Percentiles rank a stretch among this genome's conserved stretches.
phyloP scores from a whole-genome alignment of 768 basidiomycete genomes.

The Phlegmacium glaucopus region DNA sequence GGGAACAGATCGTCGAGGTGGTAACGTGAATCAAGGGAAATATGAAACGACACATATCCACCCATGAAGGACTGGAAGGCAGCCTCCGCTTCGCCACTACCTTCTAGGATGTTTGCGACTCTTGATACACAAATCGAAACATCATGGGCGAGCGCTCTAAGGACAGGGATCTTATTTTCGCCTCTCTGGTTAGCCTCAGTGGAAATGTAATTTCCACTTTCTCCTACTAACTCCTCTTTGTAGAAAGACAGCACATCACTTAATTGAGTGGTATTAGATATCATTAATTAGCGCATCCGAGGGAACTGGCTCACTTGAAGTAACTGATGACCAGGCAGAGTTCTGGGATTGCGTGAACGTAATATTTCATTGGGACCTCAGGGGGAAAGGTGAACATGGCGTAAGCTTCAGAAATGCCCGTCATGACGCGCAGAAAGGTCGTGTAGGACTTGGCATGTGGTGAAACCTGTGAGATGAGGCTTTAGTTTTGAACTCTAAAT shows the following conservation, averaged over 20 bases:
- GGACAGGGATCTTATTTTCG: conserved; percentile 22
- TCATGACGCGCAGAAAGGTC: conserved; percentile 21
- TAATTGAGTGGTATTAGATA: conserved; percentile 5
- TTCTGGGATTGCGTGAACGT: conserved; percentile 13
- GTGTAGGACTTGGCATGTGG: conserved; percentile 12
- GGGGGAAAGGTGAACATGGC: conserved; percentile 31
- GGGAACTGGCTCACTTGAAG: not conserved
- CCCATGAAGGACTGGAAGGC: conserved; percentile 20
- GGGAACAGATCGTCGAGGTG: not conserved
- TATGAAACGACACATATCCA: conserved; percentile 24
- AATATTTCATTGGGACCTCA: conserved; percentile 26
- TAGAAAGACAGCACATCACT: conserved; percentile 39
- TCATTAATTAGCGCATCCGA: not conserved
- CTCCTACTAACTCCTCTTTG: conserved; percentile 34
- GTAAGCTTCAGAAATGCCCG: conserved; percentile 32
- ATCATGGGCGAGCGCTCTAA: conserved; percentile 19
- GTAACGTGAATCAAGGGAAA: conserved; percentile 18
- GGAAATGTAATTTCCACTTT: conserved; percentile 32
- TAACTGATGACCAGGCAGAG: not conserved
- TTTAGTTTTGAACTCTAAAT: too few species aligned
- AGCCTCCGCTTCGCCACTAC: conserved; percentile 2
- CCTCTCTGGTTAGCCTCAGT: conserved; percentile 19
- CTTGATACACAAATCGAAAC: conserved; percentile 8
- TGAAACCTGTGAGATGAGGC: conserved; percentile 2
- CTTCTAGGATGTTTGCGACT: conserved; percentile 19